phyloP scores from a whole-genome alignment of 1,284 basidiomycete genomes.

The Cryptococcus deneoformans region DNA sequence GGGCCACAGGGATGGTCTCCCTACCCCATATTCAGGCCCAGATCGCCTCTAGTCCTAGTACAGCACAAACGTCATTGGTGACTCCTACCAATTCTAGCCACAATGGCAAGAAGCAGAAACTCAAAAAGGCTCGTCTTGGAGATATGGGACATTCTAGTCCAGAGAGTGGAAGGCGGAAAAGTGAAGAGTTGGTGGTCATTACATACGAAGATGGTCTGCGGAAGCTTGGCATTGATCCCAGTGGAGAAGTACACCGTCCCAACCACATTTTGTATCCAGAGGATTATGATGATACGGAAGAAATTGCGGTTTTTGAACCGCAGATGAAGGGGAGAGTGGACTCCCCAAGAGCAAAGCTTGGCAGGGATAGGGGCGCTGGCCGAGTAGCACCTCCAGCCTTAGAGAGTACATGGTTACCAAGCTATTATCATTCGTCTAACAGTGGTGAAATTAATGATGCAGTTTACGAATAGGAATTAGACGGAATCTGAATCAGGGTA shows the following conservation, averaged over 20 bases:
- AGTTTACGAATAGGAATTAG: background rate
- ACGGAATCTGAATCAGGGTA: too few species aligned
- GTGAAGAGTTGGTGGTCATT: slow-evolving; percentile 19
- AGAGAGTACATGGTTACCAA: slow-evolving; percentile 20
- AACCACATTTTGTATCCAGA: slow-evolving; percentile 12
- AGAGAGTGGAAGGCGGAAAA: background rate
- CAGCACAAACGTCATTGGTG: slow-evolving; percentile 10
- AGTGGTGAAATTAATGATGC: background rate
- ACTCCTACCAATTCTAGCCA: slow-evolving; percentile 9
- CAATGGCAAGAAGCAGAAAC: background rate
- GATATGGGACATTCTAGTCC: background rate
- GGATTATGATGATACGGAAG: background rate
- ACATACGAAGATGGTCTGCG: slow-evolving; percentile 28
- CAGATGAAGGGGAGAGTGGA: background rate
- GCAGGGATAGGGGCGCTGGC: background rate
- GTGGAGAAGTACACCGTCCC: background rate
- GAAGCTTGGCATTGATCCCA: slow-evolving; percentile 16
- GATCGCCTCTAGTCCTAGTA: slow-evolving; percentile 6
- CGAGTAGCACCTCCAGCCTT: background rate
- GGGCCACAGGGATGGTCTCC: background rate
- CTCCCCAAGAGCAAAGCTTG: slow-evolving; percentile 3
- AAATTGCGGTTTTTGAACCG: background rate
- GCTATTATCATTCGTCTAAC: slow-evolving; percentile 19
- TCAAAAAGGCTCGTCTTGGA: slow-evolving; percentile 2
- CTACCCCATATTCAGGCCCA: background rate